Conservation (phyloP, 2,329 filamentous ascomycete genomes). For the Colletotrichum echinochloae region DNA sequence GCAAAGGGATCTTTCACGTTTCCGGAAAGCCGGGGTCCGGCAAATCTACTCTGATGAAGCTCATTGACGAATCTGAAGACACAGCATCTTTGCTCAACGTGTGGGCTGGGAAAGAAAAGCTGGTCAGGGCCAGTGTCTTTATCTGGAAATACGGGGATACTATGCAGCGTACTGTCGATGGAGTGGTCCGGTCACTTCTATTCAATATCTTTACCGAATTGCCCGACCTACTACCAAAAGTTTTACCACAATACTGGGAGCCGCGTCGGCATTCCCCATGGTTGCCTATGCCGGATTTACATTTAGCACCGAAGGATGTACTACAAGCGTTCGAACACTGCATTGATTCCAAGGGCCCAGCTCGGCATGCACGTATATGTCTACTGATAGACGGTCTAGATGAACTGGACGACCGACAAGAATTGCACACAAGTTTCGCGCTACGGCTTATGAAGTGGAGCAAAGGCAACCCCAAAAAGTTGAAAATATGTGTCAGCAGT, state of each 20-base stretch:
- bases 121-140: background rate
- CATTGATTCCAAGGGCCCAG: background rate
- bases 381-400: background rate
- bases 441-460: background rate
- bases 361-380: background rate
- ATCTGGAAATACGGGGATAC: background rate
- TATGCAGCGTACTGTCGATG: background rate
- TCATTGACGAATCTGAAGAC: background rate
- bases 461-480: background rate
- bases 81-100: background rate
- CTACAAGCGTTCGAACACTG: background rate
- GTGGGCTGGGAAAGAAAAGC: background rate
- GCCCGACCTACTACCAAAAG: background rate
- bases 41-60: constrained; percentile 57
- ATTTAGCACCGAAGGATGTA: background rate
- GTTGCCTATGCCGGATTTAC: background rate
- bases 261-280: background rate
- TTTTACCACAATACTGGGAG: background rate
- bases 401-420: background rate
- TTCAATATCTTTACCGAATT: background rate
- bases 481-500: background rate
- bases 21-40: constrained; percentile 56
- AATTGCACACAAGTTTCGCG: background rate
- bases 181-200: background rate
- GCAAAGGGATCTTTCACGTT: constrained; percentile 48